phyloP scores from a whole-genome alignment of 768 basidiomycete genomes.

The Mrakia hoshinonis region DNA sequence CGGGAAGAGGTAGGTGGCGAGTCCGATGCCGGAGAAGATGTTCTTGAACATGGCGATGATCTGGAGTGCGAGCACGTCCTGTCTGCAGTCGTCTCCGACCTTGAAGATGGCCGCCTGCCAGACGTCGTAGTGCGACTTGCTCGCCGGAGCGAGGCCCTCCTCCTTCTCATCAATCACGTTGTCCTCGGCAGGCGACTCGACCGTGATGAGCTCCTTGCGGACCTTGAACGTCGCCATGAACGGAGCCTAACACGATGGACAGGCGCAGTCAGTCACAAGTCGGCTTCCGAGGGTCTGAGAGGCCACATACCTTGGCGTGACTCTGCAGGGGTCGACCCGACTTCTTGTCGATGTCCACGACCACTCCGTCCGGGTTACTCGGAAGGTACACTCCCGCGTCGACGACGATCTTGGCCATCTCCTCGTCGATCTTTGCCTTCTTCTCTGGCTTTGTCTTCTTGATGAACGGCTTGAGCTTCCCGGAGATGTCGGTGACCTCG shows the following conservation, averaged over 20 bases:
- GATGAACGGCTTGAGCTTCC: constrained; percentile 91
- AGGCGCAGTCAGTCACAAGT: constrained; percentile 12
- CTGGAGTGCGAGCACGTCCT: constrained; percentile 94
- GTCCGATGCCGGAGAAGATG: constrained; percentile 77
- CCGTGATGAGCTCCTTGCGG: constrained; percentile 64
- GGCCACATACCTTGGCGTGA: constrained; percentile 72
- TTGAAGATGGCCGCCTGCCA: constrained; percentile 99
- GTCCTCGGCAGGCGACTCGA: constrained; percentile 54
- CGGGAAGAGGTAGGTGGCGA: constrained; percentile 85
- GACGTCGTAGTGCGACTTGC: constrained; percentile 60
- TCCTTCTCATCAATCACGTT: constrained; percentile 52
- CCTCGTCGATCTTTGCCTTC: constrained; percentile 99
- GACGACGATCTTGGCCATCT: constrained; percentile 91
- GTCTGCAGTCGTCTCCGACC: constrained; percentile 97
- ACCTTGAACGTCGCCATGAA: constrained; percentile 99
- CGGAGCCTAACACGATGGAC: constrained; percentile 57
- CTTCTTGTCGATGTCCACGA: constrained; percentile 94
- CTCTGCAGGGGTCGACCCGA: constrained; percentile 93
- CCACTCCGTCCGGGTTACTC: constrained; percentile 90
- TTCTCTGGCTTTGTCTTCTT: constrained; percentile 93
- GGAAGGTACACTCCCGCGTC: constrained; percentile 95
- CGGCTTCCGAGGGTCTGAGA: not conserved
- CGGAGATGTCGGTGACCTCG: constrained; percentile 94
- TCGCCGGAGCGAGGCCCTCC: constrained; percentile 43
- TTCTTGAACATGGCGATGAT: constrained; percentile 99